Base-by-base conservation (phyloP, 805 yeast species). In the Saccharomycopsis sp. region DNA sequence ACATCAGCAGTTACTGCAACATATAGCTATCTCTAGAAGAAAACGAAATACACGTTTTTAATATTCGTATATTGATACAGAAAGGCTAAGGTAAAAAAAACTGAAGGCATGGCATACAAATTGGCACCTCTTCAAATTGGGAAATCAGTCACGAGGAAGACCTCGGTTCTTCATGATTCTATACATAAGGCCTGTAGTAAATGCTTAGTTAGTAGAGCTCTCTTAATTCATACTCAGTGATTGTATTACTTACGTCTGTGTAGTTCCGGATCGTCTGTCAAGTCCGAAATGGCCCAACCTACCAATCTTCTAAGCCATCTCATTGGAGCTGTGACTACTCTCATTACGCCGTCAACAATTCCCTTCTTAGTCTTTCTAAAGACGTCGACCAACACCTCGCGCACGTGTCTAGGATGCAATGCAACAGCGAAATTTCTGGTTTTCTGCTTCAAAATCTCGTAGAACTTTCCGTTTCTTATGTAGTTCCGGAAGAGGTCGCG, bases 321-420 rank as follows among this genome's bases (percentile, higher is more conserved):
- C 55, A 60, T 54, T 46, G 63, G 63, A 34, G 63, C 61, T 40
- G 55, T 57, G 50, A 60, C 55, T 2, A 60, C 14, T 20, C 58
- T 60, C 57, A 57, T 60, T 3, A 54, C 58, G 37, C 57, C 57
- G 3, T 21, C 44, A 18, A 60, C 46, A 34, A 60, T 54, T 1
- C 58, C 58, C 20, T 47, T 52, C 54, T 60, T 60, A 12, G 61
- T 54, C 18, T 57, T 60, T 15, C 24, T 50, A 29, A 34, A 60
- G 34, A 60, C 53, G 21, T 57, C 54, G 2, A 29, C 48, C 23
- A 60, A 46, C 2, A 60, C 63, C 14, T 60, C 63, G 24, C 56
- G 51, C 18, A 60, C 53, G 34, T 60, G 63, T 3, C 55, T 24
- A 3, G 62, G 62, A 48, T 60, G 54, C 7, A 60, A 24, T 34